Evolutionary conservation across 2,329 filamentous ascomycete species (phyloP), one percentile per base, ranked within the genome.

Genomic region (Exophiala sp.): DNA sequence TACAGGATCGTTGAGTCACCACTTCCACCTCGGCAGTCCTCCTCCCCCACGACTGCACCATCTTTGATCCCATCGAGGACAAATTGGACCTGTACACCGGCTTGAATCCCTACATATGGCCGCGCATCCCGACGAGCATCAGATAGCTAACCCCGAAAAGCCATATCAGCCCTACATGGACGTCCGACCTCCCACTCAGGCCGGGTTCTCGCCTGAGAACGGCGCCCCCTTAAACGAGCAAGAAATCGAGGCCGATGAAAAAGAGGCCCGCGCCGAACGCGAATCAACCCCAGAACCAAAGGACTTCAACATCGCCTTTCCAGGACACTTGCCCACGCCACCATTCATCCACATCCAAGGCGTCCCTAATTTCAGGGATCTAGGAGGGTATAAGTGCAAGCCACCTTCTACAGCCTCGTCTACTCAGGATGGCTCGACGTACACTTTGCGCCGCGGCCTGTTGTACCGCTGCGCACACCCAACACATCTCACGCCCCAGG

Each of bases 401-500:
- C 52, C 58, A 34, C 51, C 43, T 14, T 36, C 48, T 41, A 34
- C 39, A n/a, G 39, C 36, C 29, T 40, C 44, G 18, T 32, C 41
- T 11, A 36, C 29, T 6, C 12, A 40, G 38, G 14, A 34, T 33
- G 20, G 10, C 36, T 16, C 52, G 16, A 49, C 52, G 1, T 62
- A 56, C 42, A 52, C 51, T n/a, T 38, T 88, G 56, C 77, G 79
- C 21, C 72, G 72, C 18, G 75, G 77, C 32, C 64, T 84, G 29
- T 71, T 87, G 53, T 91, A 82, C 71, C 84, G 89, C 52, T 84
- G 83, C 45, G 87, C 85, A 2, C 86, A 89, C 61, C 82, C 86
- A 12, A 81, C 79, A 14, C 72, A 72, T 52, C 72, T 86, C 36
- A 82, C 81, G 1, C 67, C 75, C 21, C 71, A 75, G 20, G 84